These are phyloP conservation scores for Penicillium thymicola DNA, from an alignment of 2,329 filamentous ascomycete genomes.

Conservation along the genomic window DNA sequence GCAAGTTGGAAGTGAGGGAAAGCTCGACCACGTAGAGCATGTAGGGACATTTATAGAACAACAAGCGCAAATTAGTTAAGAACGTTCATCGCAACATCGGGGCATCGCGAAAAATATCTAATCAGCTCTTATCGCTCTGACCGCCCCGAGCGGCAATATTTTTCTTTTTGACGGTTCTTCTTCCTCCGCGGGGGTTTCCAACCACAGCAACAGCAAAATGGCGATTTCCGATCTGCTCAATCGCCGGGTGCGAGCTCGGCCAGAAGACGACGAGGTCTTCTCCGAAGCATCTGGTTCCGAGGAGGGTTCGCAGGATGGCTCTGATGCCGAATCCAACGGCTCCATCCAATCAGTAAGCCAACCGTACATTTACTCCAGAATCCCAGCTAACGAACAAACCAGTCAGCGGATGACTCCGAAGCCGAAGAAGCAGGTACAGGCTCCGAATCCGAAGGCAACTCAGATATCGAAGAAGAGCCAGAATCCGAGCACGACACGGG, in stretches of 20 bases:
- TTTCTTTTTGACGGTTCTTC: constrained; percentile 17
- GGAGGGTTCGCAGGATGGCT: constrained; percentile 18
- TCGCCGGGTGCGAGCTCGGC: constrained; percentile 41
- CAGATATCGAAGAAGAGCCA: constrained; percentile 29
- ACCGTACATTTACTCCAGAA: neutral
- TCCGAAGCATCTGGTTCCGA: constrained; percentile 29
- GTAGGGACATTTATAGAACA: neutral
- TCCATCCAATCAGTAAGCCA: constrained; percentile 18
- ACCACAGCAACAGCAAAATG: constrained; percentile 25
- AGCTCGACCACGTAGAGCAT: neutral
- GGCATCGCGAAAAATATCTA: constrained; percentile 19
- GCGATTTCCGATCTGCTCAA: constrained; percentile 39
- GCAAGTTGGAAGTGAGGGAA: neutral
- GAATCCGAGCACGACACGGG: constrained; percentile 31
- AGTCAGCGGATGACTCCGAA: constrained; percentile 5
- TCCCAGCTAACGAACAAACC: neutral
- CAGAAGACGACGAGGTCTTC: constrained; percentile 41
- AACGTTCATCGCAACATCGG: neutral
- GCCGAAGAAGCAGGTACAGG: constrained; percentile 22
- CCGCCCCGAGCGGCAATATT: constrained; percentile 30
- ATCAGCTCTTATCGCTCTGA: constrained; percentile 20
- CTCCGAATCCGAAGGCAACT: constrained; percentile 39
- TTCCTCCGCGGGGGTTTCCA: constrained; percentile 8
- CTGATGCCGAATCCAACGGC: constrained; percentile 16
- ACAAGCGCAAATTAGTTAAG: neutral